These are phyloP conservation scores for Candida hungchunana DNA, from an alignment of 805 yeast species.

Conservation along the genomic window DNA sequence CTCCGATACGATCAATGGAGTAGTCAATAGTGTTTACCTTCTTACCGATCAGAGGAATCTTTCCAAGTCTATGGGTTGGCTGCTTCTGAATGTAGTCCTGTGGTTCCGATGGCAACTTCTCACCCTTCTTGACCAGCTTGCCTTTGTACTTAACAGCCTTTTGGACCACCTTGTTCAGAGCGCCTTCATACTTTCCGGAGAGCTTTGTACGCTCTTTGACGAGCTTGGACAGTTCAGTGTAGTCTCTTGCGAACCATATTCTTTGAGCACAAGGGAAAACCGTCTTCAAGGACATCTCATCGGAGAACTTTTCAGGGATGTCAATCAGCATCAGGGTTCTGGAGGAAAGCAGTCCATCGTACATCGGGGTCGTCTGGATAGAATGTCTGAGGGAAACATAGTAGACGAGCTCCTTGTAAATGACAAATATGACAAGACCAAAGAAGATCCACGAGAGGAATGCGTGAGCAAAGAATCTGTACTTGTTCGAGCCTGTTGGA, in stretches of 20 bases:
- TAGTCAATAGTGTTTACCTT: constrained; percentile 84
- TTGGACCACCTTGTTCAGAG: constrained; percentile 54
- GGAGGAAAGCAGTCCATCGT: constrained; percentile 64
- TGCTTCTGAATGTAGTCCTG: constrained; percentile 74
- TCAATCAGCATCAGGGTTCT: constrained; percentile 72
- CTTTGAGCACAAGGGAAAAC: constrained; percentile 60
- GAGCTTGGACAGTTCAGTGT: constrained; percentile 48
- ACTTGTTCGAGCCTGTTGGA: constrained; percentile 36
- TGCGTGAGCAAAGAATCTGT: constrained; percentile 69
- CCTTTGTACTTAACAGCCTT: constrained; percentile 55
- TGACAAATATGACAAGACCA: constrained; percentile 58
- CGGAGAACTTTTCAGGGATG: constrained; percentile 40
- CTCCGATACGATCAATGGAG: constrained; percentile 61
- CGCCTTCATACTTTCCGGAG: constrained; percentile 56
- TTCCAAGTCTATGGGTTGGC: constrained; percentile 73
- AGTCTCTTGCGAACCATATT: constrained; percentile 62
- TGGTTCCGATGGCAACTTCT: constrained; percentile 48
- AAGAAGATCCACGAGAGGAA: constrained; percentile 73
- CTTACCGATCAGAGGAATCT: constrained; percentile 63
- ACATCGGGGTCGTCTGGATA: constrained; percentile 65
- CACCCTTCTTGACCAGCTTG: constrained; percentile 55
- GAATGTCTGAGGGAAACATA: constrained; percentile 72
- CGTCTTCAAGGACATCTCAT: constrained; percentile 47
- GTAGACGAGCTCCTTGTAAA: constrained; percentile 71
- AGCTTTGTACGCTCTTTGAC: constrained; percentile 62